Conservation (phyloP, 208 protist genomes). For the Angomonas ambiguus region DNA sequence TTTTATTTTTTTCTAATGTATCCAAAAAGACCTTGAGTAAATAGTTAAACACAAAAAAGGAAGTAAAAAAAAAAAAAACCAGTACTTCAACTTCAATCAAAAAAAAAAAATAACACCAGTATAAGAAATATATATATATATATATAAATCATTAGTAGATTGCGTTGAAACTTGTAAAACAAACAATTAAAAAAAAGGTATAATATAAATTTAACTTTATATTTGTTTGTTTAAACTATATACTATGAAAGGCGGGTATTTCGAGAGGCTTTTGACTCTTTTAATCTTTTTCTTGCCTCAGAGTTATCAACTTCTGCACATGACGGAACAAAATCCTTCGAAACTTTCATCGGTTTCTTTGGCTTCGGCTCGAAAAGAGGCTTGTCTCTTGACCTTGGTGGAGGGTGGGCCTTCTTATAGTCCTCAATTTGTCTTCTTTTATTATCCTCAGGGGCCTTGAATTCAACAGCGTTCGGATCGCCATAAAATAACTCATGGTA, state of each 20-base stretch:
- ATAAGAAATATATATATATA: neutral
- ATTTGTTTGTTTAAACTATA: too few relatives aligned
- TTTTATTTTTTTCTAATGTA: too few relatives aligned
- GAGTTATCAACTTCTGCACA: conserved; percentile 49
- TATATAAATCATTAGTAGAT: neutral
- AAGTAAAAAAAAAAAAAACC: neutral
- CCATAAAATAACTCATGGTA: conserved; percentile 82
- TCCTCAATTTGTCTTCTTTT: conserved; percentile 61
- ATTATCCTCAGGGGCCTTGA: conserved; percentile 56
- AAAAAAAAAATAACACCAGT: neutral
- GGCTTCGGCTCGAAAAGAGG: conserved; percentile 20
- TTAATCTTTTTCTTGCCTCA: conserved; percentile 18
- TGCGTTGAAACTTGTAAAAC: neutral
- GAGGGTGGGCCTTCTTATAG: conserved; percentile 15
- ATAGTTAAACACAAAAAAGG: too few relatives aligned
- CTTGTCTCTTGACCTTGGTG: conserved; percentile 20
- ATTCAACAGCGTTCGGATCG: conserved; percentile 43
- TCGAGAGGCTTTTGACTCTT: conserved; percentile 7
- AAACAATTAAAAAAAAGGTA: conserved; percentile 6
- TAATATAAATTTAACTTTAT: too few relatives aligned
- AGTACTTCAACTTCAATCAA: too few relatives aligned
- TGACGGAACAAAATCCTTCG: conserved; percentile 66
- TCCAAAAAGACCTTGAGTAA: too few relatives aligned
- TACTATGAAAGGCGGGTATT: neutral
- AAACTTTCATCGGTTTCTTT: conserved; percentile 43